Evolutionary conservation across 2,329 filamentous ascomycete species (phyloP).

Genomic region (Fusarium sp.): DNA sequence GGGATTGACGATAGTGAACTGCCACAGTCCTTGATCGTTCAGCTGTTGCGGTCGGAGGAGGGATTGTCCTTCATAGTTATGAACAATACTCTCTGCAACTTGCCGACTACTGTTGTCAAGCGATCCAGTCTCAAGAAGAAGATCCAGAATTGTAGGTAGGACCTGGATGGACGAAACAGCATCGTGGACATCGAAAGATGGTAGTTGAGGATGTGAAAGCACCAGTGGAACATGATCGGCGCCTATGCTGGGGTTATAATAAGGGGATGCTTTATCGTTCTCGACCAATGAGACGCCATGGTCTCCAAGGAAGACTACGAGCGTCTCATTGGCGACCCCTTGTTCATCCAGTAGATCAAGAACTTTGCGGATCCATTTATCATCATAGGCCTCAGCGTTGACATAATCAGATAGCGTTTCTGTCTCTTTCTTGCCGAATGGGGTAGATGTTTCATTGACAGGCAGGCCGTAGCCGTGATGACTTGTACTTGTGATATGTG

Average conservation of each 20-base stretch:
- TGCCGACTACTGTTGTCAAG: not conserved
- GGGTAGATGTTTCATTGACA: slow-evolving; percentile 24
- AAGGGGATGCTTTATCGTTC: slow-evolving; percentile 37
- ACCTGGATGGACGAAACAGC: slow-evolving; percentile 43
- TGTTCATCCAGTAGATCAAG: slow-evolving; percentile 38
- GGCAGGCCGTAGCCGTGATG: slow-evolving; percentile 38
- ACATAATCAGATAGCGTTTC: not conserved
- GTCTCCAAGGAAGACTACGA: slow-evolving; percentile 46
- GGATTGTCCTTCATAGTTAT: not conserved
- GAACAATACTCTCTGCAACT: not conserved
- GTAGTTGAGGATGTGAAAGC: slow-evolving; percentile 45
- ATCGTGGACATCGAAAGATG: slow-evolving; percentile 39
- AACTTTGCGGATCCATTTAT: slow-evolving; percentile 27
- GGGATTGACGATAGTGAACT: slow-evolving; percentile 46
- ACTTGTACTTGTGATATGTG: slow-evolving; percentile 48
- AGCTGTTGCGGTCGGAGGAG: slow-evolving; percentile 1
- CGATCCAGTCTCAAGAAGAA: slow-evolving; percentile 44
- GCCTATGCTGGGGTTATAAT: slow-evolving; percentile 43
- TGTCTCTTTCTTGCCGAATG: not conserved
- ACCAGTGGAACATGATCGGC: slow-evolving; percentile 45
- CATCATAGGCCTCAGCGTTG: not conserved
- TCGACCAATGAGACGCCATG: slow-evolving; percentile 47
- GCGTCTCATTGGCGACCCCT: slow-evolving; percentile 46
- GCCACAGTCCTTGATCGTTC: slow-evolving; percentile 28
- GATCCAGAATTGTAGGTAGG: slow-evolving; percentile 47